phyloP scores from a whole-genome alignment of 2,329 filamentous ascomycete genomes.

The Fusarium sp. region DNA sequence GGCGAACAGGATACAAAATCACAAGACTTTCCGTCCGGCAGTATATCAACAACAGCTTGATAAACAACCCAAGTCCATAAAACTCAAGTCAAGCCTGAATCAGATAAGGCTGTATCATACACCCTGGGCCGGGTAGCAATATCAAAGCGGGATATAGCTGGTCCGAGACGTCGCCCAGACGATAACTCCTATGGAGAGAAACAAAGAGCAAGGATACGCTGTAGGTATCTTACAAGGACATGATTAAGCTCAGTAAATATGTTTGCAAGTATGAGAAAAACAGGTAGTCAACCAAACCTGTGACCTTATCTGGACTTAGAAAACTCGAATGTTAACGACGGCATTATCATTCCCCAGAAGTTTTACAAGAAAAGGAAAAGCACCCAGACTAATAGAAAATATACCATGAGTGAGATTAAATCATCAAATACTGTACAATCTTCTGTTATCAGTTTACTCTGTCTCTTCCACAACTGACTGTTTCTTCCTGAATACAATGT shows the following conservation, averaged over 20 bases:
- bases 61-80: background rate
- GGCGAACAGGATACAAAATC: background rate
- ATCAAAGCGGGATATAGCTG: background rate
- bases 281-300: too few relatives aligned
- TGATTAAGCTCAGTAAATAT: background rate
- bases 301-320: fast-evolving
- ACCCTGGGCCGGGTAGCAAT: background rate
- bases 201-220: background rate
- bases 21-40: background rate
- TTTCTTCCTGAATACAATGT: background rate
- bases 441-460: background rate
- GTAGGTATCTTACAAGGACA: background rate
- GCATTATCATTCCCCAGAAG: background rate
- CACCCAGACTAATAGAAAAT: fast-evolving
- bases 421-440: fast-evolving
- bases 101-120: background rate
- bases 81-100: background rate
- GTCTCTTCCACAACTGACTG: background rate
- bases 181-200: background rate
- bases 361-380: background rate
- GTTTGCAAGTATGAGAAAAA: background rate
- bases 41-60: background rate
- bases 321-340: too few relatives aligned
- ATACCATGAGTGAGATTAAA: fast-evolving
- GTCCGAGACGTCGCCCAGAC: background rate